Evolutionary conservation across 352 stramenopile species (phyloP).

Genomic region (Ophiocytium majus): DNA sequence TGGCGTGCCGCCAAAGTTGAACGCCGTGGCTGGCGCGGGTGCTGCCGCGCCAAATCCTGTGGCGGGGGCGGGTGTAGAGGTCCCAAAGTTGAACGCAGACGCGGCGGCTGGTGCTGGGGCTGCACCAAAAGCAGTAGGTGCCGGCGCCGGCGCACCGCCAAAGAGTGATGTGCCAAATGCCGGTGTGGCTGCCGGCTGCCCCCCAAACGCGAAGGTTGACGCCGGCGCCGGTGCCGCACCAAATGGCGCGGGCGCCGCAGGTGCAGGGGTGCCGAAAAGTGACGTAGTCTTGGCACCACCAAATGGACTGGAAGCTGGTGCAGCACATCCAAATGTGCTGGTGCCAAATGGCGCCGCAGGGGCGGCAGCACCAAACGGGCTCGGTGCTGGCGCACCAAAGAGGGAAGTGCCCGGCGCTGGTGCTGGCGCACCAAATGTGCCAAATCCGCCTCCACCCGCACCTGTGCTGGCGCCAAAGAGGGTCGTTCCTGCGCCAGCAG

Average conservation of each 20-base stretch:
- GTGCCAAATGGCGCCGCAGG: neutral
- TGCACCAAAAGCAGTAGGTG: neutral
- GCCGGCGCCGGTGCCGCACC: neutral
- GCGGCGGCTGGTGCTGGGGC: neutral
- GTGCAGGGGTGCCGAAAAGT: neutral
- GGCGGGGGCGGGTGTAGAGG: neutral
- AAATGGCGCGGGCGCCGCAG: neutral
- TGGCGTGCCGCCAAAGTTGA: too few relatives aligned
- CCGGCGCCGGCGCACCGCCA: too few relatives aligned
- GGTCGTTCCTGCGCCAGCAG: neutral
- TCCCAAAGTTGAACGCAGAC: neutral
- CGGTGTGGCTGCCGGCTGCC: too few relatives aligned
- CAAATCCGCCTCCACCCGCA: neutral
- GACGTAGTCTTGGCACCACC: neutral
- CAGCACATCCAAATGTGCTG: neutral
- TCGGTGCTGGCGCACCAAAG: neutral
- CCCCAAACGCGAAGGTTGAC: neutral
- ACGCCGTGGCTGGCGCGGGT: neutral
- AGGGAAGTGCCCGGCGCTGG: neutral
- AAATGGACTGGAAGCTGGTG: neutral
- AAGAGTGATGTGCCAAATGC: too few relatives aligned
- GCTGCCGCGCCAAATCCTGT: neutral
- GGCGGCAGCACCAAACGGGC: constrained; percentile 3
- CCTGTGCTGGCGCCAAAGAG: neutral
- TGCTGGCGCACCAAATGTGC: neutral